phyloP scores from a whole-genome alignment of 257 asterid genomes.

The Ajuga chamaepitys region DNA sequence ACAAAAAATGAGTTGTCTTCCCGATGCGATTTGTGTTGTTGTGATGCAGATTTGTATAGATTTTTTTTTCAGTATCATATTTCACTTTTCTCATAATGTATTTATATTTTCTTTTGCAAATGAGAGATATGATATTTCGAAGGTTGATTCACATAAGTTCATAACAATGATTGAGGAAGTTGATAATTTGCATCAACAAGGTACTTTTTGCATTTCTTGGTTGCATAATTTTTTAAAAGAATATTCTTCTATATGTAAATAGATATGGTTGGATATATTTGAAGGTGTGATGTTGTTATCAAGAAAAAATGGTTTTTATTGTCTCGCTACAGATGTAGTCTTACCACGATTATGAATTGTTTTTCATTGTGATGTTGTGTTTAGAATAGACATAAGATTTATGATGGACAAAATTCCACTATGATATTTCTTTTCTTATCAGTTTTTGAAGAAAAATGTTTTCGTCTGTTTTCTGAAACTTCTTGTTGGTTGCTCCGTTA shows the following conservation, averaged over 20 bases:
- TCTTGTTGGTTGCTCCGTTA: background rate
- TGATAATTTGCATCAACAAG: slow-evolving; percentile 71
- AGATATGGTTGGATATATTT: too few species aligned
- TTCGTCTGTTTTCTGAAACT: background rate
- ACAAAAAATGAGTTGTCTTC: background rate
- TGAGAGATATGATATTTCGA: slow-evolving; percentile 68
- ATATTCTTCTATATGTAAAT: too few species aligned
- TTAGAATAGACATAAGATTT: too few species aligned
- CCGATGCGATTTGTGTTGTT: background rate
- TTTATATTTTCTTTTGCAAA: slow-evolving; percentile 40
- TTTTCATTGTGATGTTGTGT: too few species aligned
- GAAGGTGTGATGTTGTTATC: too few species aligned
- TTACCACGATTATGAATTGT: too few species aligned
- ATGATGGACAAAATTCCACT: too few species aligned
- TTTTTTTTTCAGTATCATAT: background rate
- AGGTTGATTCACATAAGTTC: slow-evolving; percentile 58
- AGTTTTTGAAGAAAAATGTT: background rate
- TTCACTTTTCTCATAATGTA: background rate
- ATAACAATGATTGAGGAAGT: slow-evolving; percentile 67
- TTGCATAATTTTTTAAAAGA: too few species aligned
- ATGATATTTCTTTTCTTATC: too few species aligned
- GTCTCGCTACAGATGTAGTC: too few species aligned
- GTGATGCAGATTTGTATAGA: background rate
- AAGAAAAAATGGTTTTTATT: too few species aligned
- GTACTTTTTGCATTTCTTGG: slow-evolving; percentile 48